A percentile compares a stretch with the other conserved stretches of the same genome.
Evolutionary conservation across 2,329 filamentous ascomycete species (phyloP).

Genomic region (Penicillium sp.): DNA sequence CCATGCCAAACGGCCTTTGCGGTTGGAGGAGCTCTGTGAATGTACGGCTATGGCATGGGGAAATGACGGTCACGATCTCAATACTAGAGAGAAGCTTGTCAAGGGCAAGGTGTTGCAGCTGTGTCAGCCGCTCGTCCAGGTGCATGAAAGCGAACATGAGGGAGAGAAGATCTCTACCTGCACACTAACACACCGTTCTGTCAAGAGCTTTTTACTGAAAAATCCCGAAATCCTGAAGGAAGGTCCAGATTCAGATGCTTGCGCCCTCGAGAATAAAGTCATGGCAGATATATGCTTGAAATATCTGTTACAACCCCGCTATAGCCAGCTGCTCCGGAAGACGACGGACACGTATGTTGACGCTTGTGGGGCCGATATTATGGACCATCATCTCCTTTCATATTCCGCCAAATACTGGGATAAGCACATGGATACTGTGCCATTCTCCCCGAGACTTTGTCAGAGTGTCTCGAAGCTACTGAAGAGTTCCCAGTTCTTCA

Average conservation of each 20-base stretch:
- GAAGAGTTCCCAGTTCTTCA: background rate
- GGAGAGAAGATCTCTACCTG: background rate
- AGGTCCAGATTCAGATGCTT: background rate
- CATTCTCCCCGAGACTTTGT: background rate
- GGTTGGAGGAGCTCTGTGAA: slow-evolving; percentile 8
- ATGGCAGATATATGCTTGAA: slow-evolving; percentile 6
- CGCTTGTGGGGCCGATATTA: background rate
- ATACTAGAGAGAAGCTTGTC: slow-evolving; percentile 1
- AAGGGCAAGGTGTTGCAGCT: slow-evolving; percentile 3
- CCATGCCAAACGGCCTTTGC: slow-evolving; percentile 3
- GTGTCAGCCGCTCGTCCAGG: slow-evolving; percentile 6
- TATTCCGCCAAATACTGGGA: slow-evolving; percentile 17
- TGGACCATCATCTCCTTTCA: background rate
- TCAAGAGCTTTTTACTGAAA: slow-evolving; percentile 11
- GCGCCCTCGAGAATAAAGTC: background rate
- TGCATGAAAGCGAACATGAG: background rate
- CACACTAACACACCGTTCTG: background rate
- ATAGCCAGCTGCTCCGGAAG: background rate
- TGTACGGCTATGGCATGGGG: slow-evolving; percentile 2
- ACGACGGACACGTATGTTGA: background rate
- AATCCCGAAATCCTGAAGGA: slow-evolving; percentile 6
- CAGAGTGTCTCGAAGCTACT: background rate
- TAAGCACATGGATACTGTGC: slow-evolving; percentile 3
- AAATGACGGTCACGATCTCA: background rate
- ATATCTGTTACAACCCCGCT: slow-evolving; percentile 12